phyloP scores from a whole-genome alignment of 129 eudicot species.

The Centaurea solstitialis region DNA sequence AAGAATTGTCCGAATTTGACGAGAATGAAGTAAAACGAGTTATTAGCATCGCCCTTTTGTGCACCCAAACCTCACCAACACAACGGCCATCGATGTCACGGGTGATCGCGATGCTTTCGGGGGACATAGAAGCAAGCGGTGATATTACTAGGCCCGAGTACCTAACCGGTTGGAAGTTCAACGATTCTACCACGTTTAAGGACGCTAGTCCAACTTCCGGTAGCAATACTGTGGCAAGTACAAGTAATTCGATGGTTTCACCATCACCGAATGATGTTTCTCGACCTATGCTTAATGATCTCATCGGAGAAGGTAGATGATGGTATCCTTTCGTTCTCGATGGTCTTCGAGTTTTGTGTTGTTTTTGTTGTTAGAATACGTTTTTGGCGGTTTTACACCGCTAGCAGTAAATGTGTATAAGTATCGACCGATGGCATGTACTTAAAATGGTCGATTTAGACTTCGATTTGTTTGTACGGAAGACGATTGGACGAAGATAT shows the following conservation, averaged over 20 bases:
- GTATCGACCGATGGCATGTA: background rate
- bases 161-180: conserved; percentile 58
- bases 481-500: background rate
- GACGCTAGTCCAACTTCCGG: conserved; percentile 13
- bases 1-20: conserved; percentile 35
- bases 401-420: background rate
- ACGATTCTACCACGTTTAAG: conserved; percentile 43
- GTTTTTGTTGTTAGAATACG: background rate
- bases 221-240: background rate
- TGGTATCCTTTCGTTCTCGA: background rate
- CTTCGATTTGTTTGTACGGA: background rate
- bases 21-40: conserved; percentile 52
- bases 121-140: conserved; percentile 53
- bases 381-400: background rate
- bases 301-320: conserved; percentile 42
- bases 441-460: background rate
- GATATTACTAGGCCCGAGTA: conserved; percentile 61
- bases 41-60: conserved; percentile 55
- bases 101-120: conserved; percentile 75
- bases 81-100: conserved; percentile 86
- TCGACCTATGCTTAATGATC: conserved; percentile 29
- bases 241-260: conserved; percentile 9
- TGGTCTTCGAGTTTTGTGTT: background rate
- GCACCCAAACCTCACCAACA: conserved; percentile 75
- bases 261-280: conserved; percentile 24